phyloP scores from a whole-genome alignment of 2,329 filamentous ascomycete genomes.

The Alternaria sp. region DNA sequence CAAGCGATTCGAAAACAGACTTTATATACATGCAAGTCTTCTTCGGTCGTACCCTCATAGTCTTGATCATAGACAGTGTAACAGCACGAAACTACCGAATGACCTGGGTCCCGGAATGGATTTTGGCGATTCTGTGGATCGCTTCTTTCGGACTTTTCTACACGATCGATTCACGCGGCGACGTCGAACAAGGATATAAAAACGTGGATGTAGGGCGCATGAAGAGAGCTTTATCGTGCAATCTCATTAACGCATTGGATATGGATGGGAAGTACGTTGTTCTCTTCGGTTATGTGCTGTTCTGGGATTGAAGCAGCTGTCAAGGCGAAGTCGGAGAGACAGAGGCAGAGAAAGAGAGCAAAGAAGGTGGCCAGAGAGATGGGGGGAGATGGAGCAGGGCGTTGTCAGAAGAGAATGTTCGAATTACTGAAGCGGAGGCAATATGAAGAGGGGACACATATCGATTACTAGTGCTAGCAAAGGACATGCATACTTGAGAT shows the following conservation, averaged over 20 bases:
- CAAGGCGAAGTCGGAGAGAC: constrained; percentile 20
- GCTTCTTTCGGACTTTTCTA: constrained; percentile 36
- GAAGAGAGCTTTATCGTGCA: constrained; percentile 34
- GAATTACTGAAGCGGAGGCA: neutral
- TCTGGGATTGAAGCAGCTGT: constrained; percentile 31
- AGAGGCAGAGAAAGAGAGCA: constrained; percentile 9
- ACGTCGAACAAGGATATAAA: constrained; percentile 15
- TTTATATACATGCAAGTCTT: constrained; percentile 35
- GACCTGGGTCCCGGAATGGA: constrained; percentile 35
- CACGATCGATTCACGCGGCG: constrained; percentile 17
- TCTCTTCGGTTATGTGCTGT: constrained; percentile 40
- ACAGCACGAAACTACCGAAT: constrained; percentile 35
- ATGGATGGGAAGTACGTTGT: constrained; percentile 35
- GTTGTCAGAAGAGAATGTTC: neutral
- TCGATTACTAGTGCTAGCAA: constrained; percentile 12
- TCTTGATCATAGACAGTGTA: constrained; percentile 27
- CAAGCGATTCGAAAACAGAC: constrained; percentile 13
- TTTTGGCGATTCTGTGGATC: constrained; percentile 33
- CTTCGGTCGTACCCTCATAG: constrained; percentile 29
- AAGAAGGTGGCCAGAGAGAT: constrained; percentile 6
- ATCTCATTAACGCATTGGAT: constrained; percentile 35
- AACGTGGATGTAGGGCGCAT: constrained; percentile 27
- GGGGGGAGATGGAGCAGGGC: constrained; percentile 19
- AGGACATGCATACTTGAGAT: constrained; percentile 7
- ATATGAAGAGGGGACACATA: constrained; percentile 1